Evolutionary conservation across 495 filamentous ascomycete species (phyloP).

Genomic region (Hypoxylon fragiforme): DNA sequence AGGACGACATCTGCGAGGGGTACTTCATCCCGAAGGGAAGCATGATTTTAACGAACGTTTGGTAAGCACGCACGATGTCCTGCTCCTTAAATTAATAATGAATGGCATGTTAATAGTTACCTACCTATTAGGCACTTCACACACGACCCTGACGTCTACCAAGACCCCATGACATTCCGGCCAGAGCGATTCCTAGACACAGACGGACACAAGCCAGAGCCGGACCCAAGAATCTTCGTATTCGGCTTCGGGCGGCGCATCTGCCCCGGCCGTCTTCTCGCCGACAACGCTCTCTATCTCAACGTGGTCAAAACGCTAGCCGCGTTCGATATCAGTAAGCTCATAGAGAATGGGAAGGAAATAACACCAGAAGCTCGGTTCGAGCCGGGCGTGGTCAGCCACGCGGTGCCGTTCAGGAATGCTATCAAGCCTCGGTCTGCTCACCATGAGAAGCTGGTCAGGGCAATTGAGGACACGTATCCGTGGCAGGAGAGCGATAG

Average conservation of each 20-base stretch:
- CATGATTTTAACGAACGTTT: conserved; percentile 39
- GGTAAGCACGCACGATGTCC: conserved; percentile 37
- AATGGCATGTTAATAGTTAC: too few relatives aligned
- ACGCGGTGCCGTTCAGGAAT: conserved; percentile 40
- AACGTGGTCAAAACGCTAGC: conserved; percentile 49
- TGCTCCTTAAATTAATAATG: too few relatives aligned
- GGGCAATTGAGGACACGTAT: conserved; percentile 42
- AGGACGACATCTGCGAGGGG: conserved; percentile 54
- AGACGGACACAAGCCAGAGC: conserved; percentile 42
- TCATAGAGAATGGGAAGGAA: conserved; percentile 33
- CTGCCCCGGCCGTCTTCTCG: conserved; percentile 55
- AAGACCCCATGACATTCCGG: conserved; percentile 49
- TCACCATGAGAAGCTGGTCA: conserved; percentile 39
- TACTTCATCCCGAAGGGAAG: conserved; percentile 54
- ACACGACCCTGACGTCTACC: conserved; percentile 41
- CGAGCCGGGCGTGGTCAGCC: conserved; percentile 39
- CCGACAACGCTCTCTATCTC: conserved; percentile 50
- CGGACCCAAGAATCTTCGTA: conserved; percentile 45
- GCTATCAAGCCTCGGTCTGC: conserved; percentile 40
- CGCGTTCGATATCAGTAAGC: conserved; percentile 44
- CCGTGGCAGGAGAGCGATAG: conserved; percentile 53
- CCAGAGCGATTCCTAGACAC: conserved; percentile 44
- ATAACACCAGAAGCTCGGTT: conserved; percentile 32
- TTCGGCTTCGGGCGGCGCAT: conserved; percentile 60
- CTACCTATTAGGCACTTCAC: conserved; percentile 38